phyloP scores from a whole-genome alignment of 2,329 filamentous ascomycete species.

The Xylaria sp. region DNA sequence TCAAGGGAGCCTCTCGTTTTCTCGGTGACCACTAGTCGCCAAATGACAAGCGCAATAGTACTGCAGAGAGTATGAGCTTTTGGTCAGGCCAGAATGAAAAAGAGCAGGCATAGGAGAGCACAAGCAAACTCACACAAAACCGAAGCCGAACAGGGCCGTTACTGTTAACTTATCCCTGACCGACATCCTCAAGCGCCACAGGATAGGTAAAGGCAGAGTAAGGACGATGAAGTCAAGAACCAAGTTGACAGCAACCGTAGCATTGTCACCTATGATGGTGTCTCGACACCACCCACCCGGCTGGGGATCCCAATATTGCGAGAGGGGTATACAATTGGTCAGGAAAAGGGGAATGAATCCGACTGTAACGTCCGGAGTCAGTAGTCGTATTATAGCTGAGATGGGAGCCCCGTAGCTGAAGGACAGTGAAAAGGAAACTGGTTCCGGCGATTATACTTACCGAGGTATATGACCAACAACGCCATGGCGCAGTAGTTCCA shows the following conservation, averaged over 20 bases:
- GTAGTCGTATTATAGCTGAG: neutral
- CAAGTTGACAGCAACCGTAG: conserved; percentile 45
- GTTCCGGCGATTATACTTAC: conserved; percentile 17
- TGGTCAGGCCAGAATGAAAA: neutral
- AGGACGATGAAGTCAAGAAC: conserved; percentile 52
- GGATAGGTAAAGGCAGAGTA: conserved; percentile 55
- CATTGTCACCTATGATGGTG: conserved; percentile 39
- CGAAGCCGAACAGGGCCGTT: conserved; percentile 50
- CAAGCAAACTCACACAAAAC: conserved; percentile 45
- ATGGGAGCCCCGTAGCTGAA: neutral
- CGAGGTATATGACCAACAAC: conserved; percentile 42
- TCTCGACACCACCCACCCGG: conserved; percentile 54
- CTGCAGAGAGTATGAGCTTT: conserved; percentile 23
- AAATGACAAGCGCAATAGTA: conserved; percentile 54
- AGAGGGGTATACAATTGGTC: conserved; percentile 49
- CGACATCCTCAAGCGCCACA: conserved; percentile 57
- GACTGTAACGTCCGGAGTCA: conserved; percentile 32
- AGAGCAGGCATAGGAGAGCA: neutral
- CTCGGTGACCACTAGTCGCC: conserved; percentile 51
- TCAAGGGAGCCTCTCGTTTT: conserved; percentile 35
- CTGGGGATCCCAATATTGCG: conserved; percentile 48
- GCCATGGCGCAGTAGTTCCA: conserved; percentile 44
- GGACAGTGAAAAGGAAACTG: neutral
- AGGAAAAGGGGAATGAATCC: conserved; percentile 49
- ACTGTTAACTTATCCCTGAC: conserved; percentile 51